Conservation (phyloP, 495 filamentous ascomycete genomes). For the Trichoderma parareesei region DNA sequence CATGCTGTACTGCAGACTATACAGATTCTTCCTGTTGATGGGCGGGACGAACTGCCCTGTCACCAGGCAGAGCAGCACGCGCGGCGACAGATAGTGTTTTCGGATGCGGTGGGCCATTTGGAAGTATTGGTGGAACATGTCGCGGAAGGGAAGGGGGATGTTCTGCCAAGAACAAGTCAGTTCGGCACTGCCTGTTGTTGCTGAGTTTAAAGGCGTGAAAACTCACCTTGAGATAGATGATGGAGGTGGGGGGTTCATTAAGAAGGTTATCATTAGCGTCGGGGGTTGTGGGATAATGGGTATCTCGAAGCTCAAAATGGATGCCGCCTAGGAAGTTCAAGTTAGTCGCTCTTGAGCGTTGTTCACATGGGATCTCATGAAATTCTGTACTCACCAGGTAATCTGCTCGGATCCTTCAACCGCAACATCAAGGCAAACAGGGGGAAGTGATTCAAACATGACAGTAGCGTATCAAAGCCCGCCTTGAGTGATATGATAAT, state of each 20-base stretch:
- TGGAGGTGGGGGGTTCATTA: conserved; percentile 48
- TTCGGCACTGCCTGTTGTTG: neutral
- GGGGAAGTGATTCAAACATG: conserved; percentile 95
- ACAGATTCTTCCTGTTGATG: conserved; percentile 87
- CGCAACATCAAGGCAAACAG: conserved; percentile 96
- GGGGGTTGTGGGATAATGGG: conserved; percentile 40
- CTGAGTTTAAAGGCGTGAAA: neutral
- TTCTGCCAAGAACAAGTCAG: conserved; percentile 45
- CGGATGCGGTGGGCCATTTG: conserved; percentile 85
- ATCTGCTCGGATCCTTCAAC: conserved; percentile 81
- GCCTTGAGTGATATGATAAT: conserved; percentile 90
- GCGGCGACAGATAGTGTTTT: conserved; percentile 87
- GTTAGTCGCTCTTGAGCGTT: neutral
- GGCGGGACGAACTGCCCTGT: conserved; percentile 87
- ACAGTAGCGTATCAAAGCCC: conserved; percentile 77
- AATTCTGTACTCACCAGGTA: conserved; percentile 56
- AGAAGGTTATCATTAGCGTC: conserved; percentile 24
- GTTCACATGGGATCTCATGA: neutral
- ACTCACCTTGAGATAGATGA: conserved; percentile 71
- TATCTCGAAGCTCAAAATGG: conserved; percentile 81
- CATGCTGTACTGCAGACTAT: conserved; percentile 98
- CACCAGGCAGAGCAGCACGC: conserved; percentile 76
- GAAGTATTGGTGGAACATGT: conserved; percentile 96
- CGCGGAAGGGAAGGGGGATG: conserved; percentile 77
- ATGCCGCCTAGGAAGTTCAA: conserved; percentile 56